Conservation (phyloP, 805 yeast genomes). For the Cyberlindnera americana region DNA sequence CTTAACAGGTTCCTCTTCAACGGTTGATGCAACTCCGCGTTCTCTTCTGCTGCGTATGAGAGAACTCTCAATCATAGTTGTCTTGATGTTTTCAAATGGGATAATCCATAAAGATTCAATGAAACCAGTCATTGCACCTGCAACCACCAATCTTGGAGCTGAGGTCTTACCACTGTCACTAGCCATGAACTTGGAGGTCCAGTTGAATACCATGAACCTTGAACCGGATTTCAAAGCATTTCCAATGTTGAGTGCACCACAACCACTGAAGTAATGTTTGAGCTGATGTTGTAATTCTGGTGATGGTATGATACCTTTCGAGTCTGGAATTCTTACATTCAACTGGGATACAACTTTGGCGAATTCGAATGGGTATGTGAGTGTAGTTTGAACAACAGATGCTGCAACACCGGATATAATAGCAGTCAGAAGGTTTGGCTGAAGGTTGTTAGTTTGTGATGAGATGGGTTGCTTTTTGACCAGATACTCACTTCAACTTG, state of each 20-base stretch:
- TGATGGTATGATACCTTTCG: constrained; percentile 20
- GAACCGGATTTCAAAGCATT: constrained; percentile 69
- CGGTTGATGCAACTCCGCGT: constrained; percentile 24
- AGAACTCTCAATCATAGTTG: constrained; percentile 73
- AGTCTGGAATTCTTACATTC: constrained; percentile 40
- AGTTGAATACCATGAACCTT: constrained; percentile 71
- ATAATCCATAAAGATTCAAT: constrained; percentile 79
- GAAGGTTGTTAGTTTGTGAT: background rate
- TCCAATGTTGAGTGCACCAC: constrained; percentile 73
- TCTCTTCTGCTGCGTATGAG: constrained; percentile 31
- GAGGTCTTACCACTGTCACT: constrained; percentile 56
- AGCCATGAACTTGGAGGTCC: constrained; percentile 65
- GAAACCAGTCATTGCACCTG: constrained; percentile 81
- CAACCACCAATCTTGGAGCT: constrained; percentile 79
- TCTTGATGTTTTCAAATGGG: constrained; percentile 87
- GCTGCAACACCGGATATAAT: constrained; percentile 59
- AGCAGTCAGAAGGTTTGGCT: constrained; percentile 51
- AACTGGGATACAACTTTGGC: constrained; percentile 64
- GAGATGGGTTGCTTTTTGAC: background rate
- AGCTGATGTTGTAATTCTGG: constrained; percentile 30
- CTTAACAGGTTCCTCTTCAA: constrained; percentile 9
- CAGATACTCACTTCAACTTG: constrained; percentile 18
- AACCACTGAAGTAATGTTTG: constrained; percentile 50
- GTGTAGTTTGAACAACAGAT: constrained; percentile 56
- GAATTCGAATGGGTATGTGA: constrained; percentile 71